phyloP scores from a whole-genome alignment of 129 eudicot species.

The Dittrichia graveolens region DNA sequence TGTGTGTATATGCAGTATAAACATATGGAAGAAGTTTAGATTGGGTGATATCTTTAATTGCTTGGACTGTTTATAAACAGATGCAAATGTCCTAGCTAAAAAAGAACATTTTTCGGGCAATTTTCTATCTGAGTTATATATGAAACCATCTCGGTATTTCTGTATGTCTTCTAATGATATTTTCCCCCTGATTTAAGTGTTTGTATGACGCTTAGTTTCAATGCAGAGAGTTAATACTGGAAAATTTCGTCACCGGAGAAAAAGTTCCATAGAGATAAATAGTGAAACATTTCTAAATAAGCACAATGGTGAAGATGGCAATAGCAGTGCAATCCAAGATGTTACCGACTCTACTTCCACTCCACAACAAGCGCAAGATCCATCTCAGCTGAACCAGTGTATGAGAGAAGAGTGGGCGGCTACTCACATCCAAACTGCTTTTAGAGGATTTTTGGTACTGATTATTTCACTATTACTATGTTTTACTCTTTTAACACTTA shows the following conservation, averaged over 20 bases:
- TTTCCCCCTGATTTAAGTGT: neutral
- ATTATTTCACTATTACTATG: neutral
- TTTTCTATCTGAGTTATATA: neutral
- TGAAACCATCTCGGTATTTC: neutral
- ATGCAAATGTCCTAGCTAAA: neutral
- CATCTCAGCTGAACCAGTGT: constrained; percentile 46
- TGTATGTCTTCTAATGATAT: neutral
- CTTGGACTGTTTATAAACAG: neutral
- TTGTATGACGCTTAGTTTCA: neutral
- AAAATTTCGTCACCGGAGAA: constrained; percentile 64
- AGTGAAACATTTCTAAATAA: constrained; percentile 42
- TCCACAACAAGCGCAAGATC: constrained; percentile 49
- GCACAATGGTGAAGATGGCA: constrained; percentile 50
- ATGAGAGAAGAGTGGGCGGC: constrained; percentile 84
- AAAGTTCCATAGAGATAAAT: constrained; percentile 60
- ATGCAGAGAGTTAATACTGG: constrained; percentile 53
- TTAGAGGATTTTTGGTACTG: constrained; percentile 89
- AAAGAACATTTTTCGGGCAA: neutral
- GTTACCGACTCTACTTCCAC: constrained; percentile 51
- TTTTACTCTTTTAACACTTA: neutral
- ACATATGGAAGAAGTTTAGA: neutral
- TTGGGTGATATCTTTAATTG: neutral
- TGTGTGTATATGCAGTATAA: neutral
- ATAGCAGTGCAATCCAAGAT: constrained; percentile 45
- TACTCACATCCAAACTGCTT: constrained; percentile 78